A percentile compares a stretch with the other conserved stretches of the same genome.
These are phyloP conservation scores for Lentinula sp. DNA, from an alignment of 768 basidiomycete species.

Conservation along the genomic window DNA sequence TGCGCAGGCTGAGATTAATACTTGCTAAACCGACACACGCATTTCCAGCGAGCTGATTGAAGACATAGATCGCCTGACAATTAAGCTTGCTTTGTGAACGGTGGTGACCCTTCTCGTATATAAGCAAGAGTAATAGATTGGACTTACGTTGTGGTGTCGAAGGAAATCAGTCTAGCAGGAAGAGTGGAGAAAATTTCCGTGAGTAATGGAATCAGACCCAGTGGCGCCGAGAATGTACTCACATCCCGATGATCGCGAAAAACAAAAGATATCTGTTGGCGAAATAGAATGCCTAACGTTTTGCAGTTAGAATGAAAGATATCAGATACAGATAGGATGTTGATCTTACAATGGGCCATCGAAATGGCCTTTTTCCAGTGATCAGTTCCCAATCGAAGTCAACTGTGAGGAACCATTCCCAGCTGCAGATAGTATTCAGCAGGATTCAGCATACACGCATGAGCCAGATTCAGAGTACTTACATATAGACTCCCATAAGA, in stretches of 20 bases:
- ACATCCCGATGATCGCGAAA: slow-evolving; percentile 67
- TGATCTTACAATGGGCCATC: slow-evolving; percentile 57
- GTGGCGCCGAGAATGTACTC: slow-evolving; percentile 19
- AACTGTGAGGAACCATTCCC: slow-evolving; percentile 62
- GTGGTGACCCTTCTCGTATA: not conserved
- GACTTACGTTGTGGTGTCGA: slow-evolving; percentile 49
- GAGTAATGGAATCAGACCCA: slow-evolving; percentile 3
- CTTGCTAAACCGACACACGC: slow-evolving; percentile 64
- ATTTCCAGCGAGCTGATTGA: slow-evolving; percentile 60
- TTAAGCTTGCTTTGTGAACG: slow-evolving; percentile 35
- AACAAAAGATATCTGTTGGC: slow-evolving; percentile 60
- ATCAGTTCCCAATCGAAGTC: slow-evolving; percentile 62
- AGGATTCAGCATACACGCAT: not conserved
- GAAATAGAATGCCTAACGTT: slow-evolving; percentile 58
- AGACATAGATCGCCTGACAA: slow-evolving; percentile 66
- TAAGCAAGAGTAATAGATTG: not conserved
- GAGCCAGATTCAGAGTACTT: slow-evolving; percentile 14
- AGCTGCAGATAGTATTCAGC: slow-evolving; percentile 29
- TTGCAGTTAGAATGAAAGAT: not conserved
- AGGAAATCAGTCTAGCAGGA: slow-evolving; percentile 39
- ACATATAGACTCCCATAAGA: slow-evolving; percentile 57
- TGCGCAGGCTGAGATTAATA: slow-evolving; percentile 63
- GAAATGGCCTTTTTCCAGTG: slow-evolving; percentile 48
- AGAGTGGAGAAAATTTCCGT: slow-evolving; percentile 1
- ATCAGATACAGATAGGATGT: not conserved